Base-by-base conservation (phyloP, 768 basidiomycete genomes). In the Lepiota venenata region DNA sequence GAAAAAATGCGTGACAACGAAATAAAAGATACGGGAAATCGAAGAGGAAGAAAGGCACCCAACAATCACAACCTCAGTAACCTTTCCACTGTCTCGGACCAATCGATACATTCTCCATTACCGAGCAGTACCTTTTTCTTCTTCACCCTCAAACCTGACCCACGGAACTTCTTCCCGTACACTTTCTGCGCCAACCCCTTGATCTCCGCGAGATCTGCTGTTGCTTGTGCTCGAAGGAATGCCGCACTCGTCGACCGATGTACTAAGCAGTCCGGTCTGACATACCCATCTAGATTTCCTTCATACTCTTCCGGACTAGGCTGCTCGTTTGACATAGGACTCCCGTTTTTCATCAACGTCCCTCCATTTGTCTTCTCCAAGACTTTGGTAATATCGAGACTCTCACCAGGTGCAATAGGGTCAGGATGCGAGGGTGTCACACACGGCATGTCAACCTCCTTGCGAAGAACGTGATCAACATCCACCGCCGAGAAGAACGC, bases 401-500 rank as follows among this genome's bases (percentile, higher is more conserved):
- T 88, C 71, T 97, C 90, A n/a, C 96, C 97, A 0, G 92, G 79
- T 0, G 90, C 81, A 52, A 98, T 93, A 0, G 88, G 80, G 18
- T 65, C 66, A 15, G 91, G 89, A 58, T 98, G 92, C 6, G 92
- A 95, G 0, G 96, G 96, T 7, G 97, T 99, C 32, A 92, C 81
- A 61, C 96, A 99, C 0, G 91, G 77, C 91, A 98, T 93, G 65
- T 94, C 90, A 21, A 94, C 93, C 70, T 98, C 96, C 68, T 99
- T 99, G 35, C 97, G 81, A 38, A 98, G 76, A 0, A 97, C 90
- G 14, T 77, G 75, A 67, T 99, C 96, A 18, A 98, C 74, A 66
- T 98, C 97, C 44, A 99, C 93, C 0, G 93, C 91, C 1, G 93
- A 97, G 75, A 99, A 98, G 75, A 97, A 99, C 0, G 94, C 93